Base-by-base conservation (phyloP, 805 yeast species). In the Jamesozyma rosinii region DNA sequence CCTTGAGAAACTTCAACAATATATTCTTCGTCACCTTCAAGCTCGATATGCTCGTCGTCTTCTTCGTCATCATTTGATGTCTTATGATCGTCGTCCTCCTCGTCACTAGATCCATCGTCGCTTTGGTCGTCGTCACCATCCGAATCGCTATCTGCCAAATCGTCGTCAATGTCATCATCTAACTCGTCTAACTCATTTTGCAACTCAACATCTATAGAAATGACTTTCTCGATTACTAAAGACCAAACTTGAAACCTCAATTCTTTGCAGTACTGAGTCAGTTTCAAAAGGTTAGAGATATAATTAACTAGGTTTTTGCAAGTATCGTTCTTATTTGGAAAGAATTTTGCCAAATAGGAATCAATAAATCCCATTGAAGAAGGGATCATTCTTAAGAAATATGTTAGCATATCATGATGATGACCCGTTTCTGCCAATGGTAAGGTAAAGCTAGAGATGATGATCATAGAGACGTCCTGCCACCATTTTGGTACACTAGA, bases 401-500 rank as follows among this genome's bases (percentile, higher is more conserved):
- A 77, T 44, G 67, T 63, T 42, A 90, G 64, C 35, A 85, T 70
- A 13, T 71, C 70, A 65, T 90, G 97, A 62, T 79, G 82, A 37
- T 78, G 51, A 38, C 54, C 54, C 41, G 68, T 69, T 44, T 53
- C 59, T 3, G 50, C 48, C 13, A 53, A 40, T 5, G 63, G 41
- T 35, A 64, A 48, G 18, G 58, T 64, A 53, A 90, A 83, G 53
- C 79, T 87, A 17, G 70, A 53, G 10, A 88, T 73, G n/a, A 90
- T 63, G 45, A 76, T 74, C 46, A 71, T 68, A 18, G 84, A 79
- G n/a, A 90, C 85, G 46, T 85, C 94, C 49, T 76, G 74, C 77
- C 92, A 79, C 85, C 95, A 90, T 61, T 80, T 85, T 6, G 97
- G 97, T 47, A 81, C 71, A 37, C 90, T 83, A 3, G 95, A 82